Evolutionary conservation across 1,284 basidiomycete species (phyloP).

Genomic region (Pisolithus thermaeus): DNA sequence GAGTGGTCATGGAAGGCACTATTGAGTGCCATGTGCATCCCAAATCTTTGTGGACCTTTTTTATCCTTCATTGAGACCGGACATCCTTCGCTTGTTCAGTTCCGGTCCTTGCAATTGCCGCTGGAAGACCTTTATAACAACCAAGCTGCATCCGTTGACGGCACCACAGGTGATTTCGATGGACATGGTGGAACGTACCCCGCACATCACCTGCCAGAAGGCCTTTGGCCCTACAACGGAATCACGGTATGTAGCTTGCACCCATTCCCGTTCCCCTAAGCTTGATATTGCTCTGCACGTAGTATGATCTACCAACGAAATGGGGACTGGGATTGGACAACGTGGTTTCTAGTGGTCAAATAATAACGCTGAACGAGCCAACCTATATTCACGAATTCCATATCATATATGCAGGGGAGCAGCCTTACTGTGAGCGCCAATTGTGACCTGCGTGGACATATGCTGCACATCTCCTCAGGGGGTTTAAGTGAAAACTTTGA

Average conservation of each 20-base stretch:
- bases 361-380: slow-evolving; percentile 25
- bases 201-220: slow-evolving; percentile 31
- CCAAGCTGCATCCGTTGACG: slow-evolving; percentile 36
- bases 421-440: slow-evolving; percentile 17
- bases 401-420: slow-evolving; percentile 39
- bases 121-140: slow-evolving; percentile 32
- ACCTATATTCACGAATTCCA: slow-evolving; percentile 37
- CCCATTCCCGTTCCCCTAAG: background rate
- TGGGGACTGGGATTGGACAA: slow-evolving; percentile 39
- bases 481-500: slow-evolving; percentile 31
- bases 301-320: slow-evolving; percentile 36
- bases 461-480: slow-evolving; percentile 12
- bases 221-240: slow-evolving; percentile 31
- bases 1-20: slow-evolving; percentile 4
- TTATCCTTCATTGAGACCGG: slow-evolving; percentile 11
- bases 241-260: slow-evolving; percentile 25
- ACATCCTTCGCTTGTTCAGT: slow-evolving; percentile 13
- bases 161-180: slow-evolving; percentile 33
- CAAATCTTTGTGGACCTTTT: slow-evolving; percentile 14
- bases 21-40: slow-evolving; percentile 14
- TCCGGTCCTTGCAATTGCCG: slow-evolving; percentile 25
- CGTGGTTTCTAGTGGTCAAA: slow-evolving; percentile 34
- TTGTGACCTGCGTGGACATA: background rate
- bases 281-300: background rate
- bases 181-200: slow-evolving; percentile 32